Conservation (phyloP, 495 filamentous ascomycete species). For the Aspergillus sclerotiicarbonarius region DNA sequence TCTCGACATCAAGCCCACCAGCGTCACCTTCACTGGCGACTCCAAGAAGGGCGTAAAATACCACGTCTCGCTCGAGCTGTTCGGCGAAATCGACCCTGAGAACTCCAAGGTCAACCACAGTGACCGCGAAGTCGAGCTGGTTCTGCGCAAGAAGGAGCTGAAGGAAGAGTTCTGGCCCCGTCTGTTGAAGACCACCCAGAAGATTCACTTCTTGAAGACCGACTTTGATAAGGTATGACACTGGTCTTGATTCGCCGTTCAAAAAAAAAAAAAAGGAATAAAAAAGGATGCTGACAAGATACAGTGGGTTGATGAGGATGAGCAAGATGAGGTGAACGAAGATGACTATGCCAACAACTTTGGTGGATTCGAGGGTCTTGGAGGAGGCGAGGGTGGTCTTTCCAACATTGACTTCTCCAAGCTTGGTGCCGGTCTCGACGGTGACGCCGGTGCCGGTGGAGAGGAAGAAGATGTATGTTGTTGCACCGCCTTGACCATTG, state of each 20-base stretch:
- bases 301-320: slow-evolving; percentile 98
- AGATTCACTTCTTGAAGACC: slow-evolving; percentile 95
- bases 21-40: slow-evolving; percentile 76
- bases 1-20: slow-evolving; percentile 74
- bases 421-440: slow-evolving; percentile 59
- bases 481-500: slow-evolving; percentile 27
- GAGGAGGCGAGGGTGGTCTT: slow-evolving; percentile 48
- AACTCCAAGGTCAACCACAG: slow-evolving; percentile 82
- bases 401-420: slow-evolving; percentile 82
- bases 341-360: slow-evolving; percentile 74
- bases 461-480: slow-evolving; percentile 53
- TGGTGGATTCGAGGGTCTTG: slow-evolving; percentile 62
- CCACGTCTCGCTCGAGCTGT: slow-evolving; percentile 84
- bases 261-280: neutral
- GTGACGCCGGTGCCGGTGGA: slow-evolving; percentile 49
- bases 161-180: slow-evolving; percentile 92
- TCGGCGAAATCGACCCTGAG: slow-evolving; percentile 81
- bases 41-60: slow-evolving; percentile 82
- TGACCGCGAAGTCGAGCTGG: slow-evolving; percentile 78
- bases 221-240: slow-evolving; percentile 87
- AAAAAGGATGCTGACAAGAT: slow-evolving; percentile 21
- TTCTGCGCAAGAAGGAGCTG: slow-evolving; percentile 94
- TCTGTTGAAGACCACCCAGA: slow-evolving; percentile 83
- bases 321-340: slow-evolving; percentile 84
- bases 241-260: neutral